phyloP scores from a whole-genome alignment of 2,329 filamentous ascomycete species.

The Onygena corvina region DNA sequence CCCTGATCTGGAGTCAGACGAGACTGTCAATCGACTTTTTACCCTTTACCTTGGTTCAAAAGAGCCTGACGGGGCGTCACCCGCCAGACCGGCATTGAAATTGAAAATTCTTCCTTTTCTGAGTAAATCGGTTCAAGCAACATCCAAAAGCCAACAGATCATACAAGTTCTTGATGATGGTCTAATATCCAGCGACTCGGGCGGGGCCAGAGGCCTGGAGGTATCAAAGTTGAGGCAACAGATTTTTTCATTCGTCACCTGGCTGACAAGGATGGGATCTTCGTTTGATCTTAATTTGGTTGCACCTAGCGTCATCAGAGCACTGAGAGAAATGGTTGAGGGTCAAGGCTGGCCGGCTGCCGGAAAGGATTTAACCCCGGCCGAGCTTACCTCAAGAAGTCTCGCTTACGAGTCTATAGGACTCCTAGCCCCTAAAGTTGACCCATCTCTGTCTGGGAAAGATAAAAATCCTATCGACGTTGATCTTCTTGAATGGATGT shows the following conservation, averaged over 20 bases:
- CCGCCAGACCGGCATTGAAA: constrained; percentile 56
- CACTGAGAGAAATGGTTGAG: constrained; percentile 61
- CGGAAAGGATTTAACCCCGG: constrained; percentile 44
- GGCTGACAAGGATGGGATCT: constrained; percentile 65
- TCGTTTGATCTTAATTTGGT: constrained; percentile 50
- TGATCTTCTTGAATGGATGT: constrained; percentile 60
- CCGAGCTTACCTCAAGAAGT: constrained; percentile 57
- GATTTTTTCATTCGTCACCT: constrained; percentile 75
- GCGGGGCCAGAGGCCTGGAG: constrained; percentile 51
- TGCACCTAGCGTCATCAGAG: constrained; percentile 54
- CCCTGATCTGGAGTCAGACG: constrained; percentile 54
- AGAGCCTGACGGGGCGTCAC: constrained; percentile 30
- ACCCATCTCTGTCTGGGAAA: constrained; percentile 23
- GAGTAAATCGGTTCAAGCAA: constrained; percentile 50
- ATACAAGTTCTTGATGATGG: constrained; percentile 1
- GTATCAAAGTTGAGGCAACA: constrained; percentile 67
- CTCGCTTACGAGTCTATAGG: constrained; percentile 88
- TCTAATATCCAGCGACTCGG: constrained; percentile 16
- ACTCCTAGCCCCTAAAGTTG: constrained; percentile 49
- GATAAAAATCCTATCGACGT: constrained; percentile 36
- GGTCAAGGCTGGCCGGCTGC: constrained; percentile 72
- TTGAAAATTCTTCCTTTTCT: constrained; percentile 65
- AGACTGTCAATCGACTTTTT: constrained; percentile 55
- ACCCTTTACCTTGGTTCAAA: constrained; percentile 56
- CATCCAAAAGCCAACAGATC: constrained; percentile 5